A percentile compares a stretch with the other conserved stretches of the same genome.
These are phyloP conservation scores for Stylosanthes scabra DNA, from an alignment of 331 rosid genomes.

Conservation along the genomic window DNA sequence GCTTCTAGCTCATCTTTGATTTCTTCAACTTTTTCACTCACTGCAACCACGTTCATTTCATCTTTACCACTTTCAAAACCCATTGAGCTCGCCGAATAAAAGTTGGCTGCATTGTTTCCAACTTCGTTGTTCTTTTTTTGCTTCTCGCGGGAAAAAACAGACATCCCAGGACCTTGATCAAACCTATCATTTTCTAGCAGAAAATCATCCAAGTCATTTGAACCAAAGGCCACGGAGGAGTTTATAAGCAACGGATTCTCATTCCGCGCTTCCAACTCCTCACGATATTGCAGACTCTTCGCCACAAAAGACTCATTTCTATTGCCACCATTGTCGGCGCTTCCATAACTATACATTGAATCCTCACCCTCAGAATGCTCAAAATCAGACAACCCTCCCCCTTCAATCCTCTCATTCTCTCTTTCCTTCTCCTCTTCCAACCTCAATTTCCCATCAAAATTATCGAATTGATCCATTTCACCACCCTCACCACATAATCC, in stretches of 20 bases:
- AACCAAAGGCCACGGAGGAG: constrained; percentile 84
- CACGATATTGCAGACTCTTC: constrained; percentile 24
- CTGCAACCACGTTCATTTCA: constrained; percentile 26
- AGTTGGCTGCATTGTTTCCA: constrained; percentile 26
- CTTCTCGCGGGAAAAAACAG: constrained; percentile 39
- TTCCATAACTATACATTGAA: constrained; percentile 60
- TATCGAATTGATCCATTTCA: constrained; percentile 31
- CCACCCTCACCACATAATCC: constrained; percentile 27
- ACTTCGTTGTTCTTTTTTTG: constrained; percentile 33
- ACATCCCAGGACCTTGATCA: constrained; percentile 30
- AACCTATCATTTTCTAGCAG: constrained; percentile 50
- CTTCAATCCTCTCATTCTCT: constrained; percentile 53
- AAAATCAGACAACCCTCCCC: constrained; percentile 44
- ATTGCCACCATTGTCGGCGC: constrained; percentile 43
- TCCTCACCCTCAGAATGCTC: constrained; percentile 79
- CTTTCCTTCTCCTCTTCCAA: constrained; percentile 21
- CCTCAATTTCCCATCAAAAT: constrained; percentile 24
- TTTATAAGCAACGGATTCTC: constrained; percentile 75
- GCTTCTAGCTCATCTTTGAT: constrained; percentile 40
- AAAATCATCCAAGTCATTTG: constrained; percentile 82
- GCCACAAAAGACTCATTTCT: constrained; percentile 35
- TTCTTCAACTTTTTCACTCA: constrained; percentile 40
- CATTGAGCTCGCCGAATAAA: constrained; percentile 21
- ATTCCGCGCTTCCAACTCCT: constrained; percentile 43
- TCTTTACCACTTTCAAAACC: constrained; percentile 34